Percentiles rank a stretch among this genome's conserved stretches.
phyloP scores from a whole-genome alignment of 1,139 yeast genomes.

The Zhuliangozyma blackwelliae region DNA sequence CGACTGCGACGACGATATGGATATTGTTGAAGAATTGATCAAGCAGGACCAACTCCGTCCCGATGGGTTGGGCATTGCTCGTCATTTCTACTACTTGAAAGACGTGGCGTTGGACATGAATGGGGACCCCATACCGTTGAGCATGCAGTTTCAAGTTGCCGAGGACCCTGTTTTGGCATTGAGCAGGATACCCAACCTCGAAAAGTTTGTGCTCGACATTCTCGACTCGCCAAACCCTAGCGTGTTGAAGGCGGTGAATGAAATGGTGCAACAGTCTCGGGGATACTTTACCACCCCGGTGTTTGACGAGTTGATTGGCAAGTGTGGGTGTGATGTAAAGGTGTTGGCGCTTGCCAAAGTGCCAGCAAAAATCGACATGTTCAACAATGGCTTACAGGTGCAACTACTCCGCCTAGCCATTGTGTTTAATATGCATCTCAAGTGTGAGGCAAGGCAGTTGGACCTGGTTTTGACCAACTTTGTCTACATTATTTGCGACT shows the following conservation, averaged over 20 bases:
- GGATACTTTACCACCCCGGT: not conserved
- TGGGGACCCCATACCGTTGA: constrained; percentile 2
- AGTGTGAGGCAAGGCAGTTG: not conserved
- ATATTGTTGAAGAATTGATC: constrained; percentile 11
- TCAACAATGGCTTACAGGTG: constrained; percentile 7
- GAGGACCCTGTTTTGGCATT: constrained; percentile 2
- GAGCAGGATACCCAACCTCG: not conserved
- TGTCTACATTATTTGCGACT: constrained; percentile 14
- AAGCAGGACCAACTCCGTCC: constrained; percentile 3
- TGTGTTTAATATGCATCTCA: constrained; percentile 7
- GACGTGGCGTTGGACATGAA: constrained; percentile 1
- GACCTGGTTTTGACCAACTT: constrained; percentile 5
- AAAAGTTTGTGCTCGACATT: constrained; percentile 1
- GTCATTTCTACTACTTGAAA: constrained; percentile 14
- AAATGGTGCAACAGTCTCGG: constrained; percentile 1
- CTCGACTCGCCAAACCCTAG: constrained; percentile 4
- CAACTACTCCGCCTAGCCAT: constrained; percentile 10
- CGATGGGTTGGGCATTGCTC: constrained; percentile 7
- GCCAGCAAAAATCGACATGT: constrained; percentile 11
- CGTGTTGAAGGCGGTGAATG: constrained; percentile 1
- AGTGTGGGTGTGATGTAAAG: constrained; percentile 2
- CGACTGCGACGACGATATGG: not conserved
- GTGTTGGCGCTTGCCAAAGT: not conserved
- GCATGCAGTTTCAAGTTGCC: constrained; percentile 3
- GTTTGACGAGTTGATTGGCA: not conserved